Percentiles rank a stretch among this genome's conserved stretches.
These are phyloP conservation scores for Lactarius tabidus DNA, from an alignment of 768 basidiomycete genomes.

Conservation along the genomic window DNA sequence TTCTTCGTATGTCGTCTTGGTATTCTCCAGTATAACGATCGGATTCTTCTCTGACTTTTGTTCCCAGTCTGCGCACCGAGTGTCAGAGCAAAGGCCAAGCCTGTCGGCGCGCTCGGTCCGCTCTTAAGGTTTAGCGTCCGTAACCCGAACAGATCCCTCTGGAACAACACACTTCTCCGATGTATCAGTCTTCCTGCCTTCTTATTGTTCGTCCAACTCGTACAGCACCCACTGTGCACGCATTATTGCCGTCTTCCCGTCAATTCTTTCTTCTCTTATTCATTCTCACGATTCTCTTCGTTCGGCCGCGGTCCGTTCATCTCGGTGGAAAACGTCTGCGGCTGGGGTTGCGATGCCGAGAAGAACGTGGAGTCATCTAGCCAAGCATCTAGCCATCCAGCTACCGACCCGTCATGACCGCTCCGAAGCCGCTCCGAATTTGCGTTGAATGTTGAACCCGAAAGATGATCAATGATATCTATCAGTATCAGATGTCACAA, in stretches of 20 bases:
- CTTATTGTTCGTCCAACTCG: background rate
- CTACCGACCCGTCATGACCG: background rate
- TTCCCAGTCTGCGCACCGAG: too few species aligned
- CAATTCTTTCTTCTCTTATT: background rate
- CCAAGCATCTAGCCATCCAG: too few species aligned
- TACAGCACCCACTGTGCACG: background rate
- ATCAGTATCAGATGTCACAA: too few species aligned
- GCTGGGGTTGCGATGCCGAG: background rate
- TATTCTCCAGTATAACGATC: too few species aligned
- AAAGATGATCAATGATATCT: background rate
- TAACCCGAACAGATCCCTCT: background rate
- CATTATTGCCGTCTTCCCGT: background rate
- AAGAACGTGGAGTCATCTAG: background rate
- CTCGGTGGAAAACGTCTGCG: background rate
- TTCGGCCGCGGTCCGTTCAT: background rate
- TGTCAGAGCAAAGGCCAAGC: too few species aligned
- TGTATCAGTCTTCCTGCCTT: background rate
- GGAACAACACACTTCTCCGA: background rate
- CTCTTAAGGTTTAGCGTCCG: too few species aligned
- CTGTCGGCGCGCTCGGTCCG: too few species aligned
- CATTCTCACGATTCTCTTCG: background rate
- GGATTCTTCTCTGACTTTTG: too few species aligned
- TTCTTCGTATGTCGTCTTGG: too few species aligned
- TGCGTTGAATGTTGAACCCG: background rate
- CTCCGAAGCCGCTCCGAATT: too few species aligned